Conservation (phyloP, 2,329 filamentous ascomycete genomes). For the Fusarium burgessii region DNA sequence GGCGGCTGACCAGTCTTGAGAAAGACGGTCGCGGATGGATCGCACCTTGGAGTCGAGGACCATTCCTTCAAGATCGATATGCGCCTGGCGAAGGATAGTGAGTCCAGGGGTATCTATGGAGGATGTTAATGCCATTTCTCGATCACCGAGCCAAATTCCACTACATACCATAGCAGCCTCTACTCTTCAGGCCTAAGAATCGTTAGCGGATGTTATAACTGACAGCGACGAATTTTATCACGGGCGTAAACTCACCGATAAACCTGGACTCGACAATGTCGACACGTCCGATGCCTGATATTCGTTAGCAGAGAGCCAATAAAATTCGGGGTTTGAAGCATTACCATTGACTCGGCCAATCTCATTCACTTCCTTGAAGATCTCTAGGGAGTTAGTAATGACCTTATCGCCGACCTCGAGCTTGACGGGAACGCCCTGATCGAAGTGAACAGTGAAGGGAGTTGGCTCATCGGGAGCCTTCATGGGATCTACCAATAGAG, state of each 20-base stretch:
- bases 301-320: neutral
- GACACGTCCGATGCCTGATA: conserved; percentile 32
- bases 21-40: conserved; percentile 64
- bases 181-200: conserved; percentile 27
- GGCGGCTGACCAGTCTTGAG: conserved; percentile 60
- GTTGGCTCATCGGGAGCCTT: conserved; percentile 73
- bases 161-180: conserved; percentile 29
- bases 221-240: neutral
- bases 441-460: conserved; percentile 74
- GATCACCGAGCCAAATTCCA: neutral
- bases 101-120: conserved; percentile 13
- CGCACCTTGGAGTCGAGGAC: conserved; percentile 67
- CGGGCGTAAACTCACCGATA: conserved; percentile 2
- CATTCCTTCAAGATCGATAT: conserved; percentile 64
- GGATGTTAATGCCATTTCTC: neutral
- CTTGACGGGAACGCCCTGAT: conserved; percentile 76
- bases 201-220: neutral
- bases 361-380: conserved; percentile 67
- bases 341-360: conserved; percentile 58
- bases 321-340: neutral
- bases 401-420: conserved; percentile 65
- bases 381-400: conserved; percentile 71
- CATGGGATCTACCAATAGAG: conserved; percentile 60
- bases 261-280: conserved; percentile 41
- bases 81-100: conserved; percentile 44